Base-by-base conservation (phyloP, 2,329 filamentous ascomycete genomes). In the Cercospora sesami region DNA sequence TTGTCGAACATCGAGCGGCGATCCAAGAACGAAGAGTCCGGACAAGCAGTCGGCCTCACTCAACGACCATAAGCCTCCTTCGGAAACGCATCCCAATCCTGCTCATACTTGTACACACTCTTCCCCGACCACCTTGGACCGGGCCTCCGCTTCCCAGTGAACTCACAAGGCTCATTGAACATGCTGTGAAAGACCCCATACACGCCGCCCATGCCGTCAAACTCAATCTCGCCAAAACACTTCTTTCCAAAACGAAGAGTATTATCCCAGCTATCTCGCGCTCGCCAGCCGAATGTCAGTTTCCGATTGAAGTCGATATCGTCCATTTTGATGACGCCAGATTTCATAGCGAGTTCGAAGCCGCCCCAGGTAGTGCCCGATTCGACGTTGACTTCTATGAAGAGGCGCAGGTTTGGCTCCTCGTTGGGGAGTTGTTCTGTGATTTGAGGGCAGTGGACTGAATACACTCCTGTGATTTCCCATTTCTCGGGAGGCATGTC, bases 401-500 rank as follows among this genome's bases (percentile, higher is more conserved):
- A 75, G 9, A 83, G 71, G 1, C 71, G 70, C 23, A 81, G 76
- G 26, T 79, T 75, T 2, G 71, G 63, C 1, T 69, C 61, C 5
- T 70, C 60, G 21, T 73, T 55, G 2, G 70, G 9, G 1, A 68
- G 64, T 45, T 74, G 73, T 36, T 68, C 67, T 12, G 64, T 65
- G 48, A 75, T 64, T 53, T 72, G 68, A 6, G 66, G 63, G 58
- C 75, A 80, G 9, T 67, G 53, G 14, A 86, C 72, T 4, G 75
- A 69, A 73, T 86, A 86, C 3, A 77, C 75, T 8, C 85, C 83
- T 60, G 84, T 85, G 14, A 86, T 71, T 2, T 70, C 72, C 63
- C 68, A 36, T 36, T 69, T 68, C n/a, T 53, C 45, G 33, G 48
- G 33, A 36, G 69, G 67, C 21, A 69, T 63, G 48, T 69, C 60